Percentiles rank a stretch among this genome's conserved stretches.
phyloP scores from a whole-genome alignment of 2,329 filamentous ascomycete genomes.

The Sodiomyces alkalinus region DNA sequence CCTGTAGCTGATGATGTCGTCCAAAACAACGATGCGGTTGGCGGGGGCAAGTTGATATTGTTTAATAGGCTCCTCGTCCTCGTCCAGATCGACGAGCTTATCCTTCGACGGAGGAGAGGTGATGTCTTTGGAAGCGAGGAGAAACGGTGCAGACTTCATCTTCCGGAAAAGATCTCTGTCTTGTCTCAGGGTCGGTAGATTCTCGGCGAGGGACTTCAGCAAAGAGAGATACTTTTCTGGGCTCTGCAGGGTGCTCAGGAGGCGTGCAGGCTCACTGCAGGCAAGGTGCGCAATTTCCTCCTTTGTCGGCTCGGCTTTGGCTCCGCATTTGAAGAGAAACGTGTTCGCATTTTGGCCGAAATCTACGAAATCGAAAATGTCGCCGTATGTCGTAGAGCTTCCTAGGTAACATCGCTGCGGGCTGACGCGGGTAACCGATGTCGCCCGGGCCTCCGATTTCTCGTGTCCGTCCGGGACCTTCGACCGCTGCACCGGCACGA shows the following conservation, averaged over 20 bases:
- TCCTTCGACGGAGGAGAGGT: constrained; percentile 25
- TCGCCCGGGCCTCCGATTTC: constrained; percentile 1
- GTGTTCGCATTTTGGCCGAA: constrained; percentile 79
- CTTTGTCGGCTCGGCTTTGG: constrained; percentile 81
- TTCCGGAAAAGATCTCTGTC: constrained; percentile 65
- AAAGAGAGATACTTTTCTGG: constrained; percentile 78
- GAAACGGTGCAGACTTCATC: constrained; percentile 60
- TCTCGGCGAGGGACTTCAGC: constrained; percentile 66
- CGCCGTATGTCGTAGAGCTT: constrained; percentile 51
- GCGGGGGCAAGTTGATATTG: constrained; percentile 68
- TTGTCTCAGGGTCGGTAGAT: constrained; percentile 51
- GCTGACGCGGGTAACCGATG: constrained; percentile 36
- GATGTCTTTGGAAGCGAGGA: constrained; percentile 73
- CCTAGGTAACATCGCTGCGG: constrained; percentile 74
- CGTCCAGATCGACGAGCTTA: constrained; percentile 37
- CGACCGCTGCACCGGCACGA: constrained; percentile 50
- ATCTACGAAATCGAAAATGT: constrained; percentile 95
- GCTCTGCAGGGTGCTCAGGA: constrained; percentile 66
- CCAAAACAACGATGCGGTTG: constrained; percentile 58
- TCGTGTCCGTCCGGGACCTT: constrained; percentile 11
- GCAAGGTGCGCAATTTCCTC: constrained; percentile 70
- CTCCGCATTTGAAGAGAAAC: constrained; percentile 78
- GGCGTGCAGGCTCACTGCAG: constrained; percentile 67
- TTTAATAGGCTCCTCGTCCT: constrained; percentile 50
- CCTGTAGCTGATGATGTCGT: constrained; percentile 80